phyloP scores from a whole-genome alignment of 257 asterid genomes.

The Solanum etuberosum region DNA sequence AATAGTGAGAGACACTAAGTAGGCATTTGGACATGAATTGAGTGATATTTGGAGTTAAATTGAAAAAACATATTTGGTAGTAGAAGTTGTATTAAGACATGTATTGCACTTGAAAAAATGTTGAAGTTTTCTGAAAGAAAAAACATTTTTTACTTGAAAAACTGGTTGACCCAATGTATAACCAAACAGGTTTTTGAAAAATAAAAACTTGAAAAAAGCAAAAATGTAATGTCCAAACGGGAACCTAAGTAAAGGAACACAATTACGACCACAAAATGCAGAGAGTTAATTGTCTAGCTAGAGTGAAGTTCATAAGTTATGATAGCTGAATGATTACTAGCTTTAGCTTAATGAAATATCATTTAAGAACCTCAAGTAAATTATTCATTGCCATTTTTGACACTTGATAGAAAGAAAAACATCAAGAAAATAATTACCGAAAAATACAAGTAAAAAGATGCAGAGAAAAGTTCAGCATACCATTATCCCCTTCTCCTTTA shows the following conservation, averaged over 20 bases:
- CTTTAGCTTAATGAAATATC: neutral
- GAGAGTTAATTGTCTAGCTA: neutral
- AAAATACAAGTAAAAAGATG: neutral
- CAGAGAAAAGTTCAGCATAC: conserved; percentile 15
- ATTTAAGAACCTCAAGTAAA: neutral
- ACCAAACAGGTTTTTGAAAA: neutral
- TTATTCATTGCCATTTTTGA: neutral
- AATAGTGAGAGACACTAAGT: neutral
- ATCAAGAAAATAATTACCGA: neutral
- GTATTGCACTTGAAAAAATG: neutral
- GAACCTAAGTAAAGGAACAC: neutral
- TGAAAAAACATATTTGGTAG: neutral
- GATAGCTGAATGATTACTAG: neutral
- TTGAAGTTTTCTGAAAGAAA: neutral
- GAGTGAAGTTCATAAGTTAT: neutral
- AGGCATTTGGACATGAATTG: neutral
- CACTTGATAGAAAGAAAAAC: neutral
- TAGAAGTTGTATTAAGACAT: neutral
- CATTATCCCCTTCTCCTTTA: conserved; percentile 35
- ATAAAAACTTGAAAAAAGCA: neutral
- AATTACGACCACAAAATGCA: neutral
- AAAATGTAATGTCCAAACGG: neutral
- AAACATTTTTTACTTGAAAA: neutral
- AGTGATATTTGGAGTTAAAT: neutral
- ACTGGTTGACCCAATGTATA: neutral